Evolutionary conservation across 371 early-diverging fungal genomes (phyloP).

Genomic region (Rhizopus arrhizus): DNA sequence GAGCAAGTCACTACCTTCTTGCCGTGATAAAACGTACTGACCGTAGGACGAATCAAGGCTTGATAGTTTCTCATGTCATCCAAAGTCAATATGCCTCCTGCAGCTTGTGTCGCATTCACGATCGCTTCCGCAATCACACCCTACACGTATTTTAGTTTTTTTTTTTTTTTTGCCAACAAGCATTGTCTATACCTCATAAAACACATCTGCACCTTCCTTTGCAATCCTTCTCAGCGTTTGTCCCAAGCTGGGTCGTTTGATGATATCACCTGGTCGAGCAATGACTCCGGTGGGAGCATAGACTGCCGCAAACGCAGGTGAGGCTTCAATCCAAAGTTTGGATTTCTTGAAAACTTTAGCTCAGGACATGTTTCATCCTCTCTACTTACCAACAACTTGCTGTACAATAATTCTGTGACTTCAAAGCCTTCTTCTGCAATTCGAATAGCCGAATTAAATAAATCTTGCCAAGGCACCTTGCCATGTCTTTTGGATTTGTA

Average conservation of each 20-base stretch:
- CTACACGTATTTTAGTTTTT: constrained; percentile 9
- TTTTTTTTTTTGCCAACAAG: neutral
- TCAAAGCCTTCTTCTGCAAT: constrained; percentile 82
- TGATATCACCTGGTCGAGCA: constrained; percentile 68
- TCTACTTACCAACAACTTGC: constrained; percentile 45
- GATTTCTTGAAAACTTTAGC: constrained; percentile 25
- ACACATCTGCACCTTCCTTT: constrained; percentile 76
- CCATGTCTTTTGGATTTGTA: constrained; percentile 56
- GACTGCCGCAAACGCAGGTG: constrained; percentile 46
- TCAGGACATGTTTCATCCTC: neutral
- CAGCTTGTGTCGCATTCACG: constrained; percentile 68
- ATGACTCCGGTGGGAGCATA: constrained; percentile 76
- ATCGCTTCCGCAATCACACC: constrained; percentile 83
- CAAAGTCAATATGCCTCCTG: constrained; percentile 83
- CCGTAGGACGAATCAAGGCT: constrained; percentile 58
- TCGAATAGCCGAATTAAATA: constrained; percentile 82
- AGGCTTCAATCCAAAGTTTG: constrained; percentile 40
- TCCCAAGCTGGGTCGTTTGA: constrained; percentile 78
- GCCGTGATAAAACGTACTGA: constrained; percentile 78
- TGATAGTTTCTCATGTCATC: constrained; percentile 81
- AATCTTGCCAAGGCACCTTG: constrained; percentile 80
- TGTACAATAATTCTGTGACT: constrained; percentile 62
- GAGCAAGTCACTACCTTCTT: constrained; percentile 66
- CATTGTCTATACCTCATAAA: constrained; percentile 67
- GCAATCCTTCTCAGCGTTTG: constrained; percentile 82